Base-by-base conservation (phyloP, 805 yeast species). In the Kuraishia piskuri region DNA sequence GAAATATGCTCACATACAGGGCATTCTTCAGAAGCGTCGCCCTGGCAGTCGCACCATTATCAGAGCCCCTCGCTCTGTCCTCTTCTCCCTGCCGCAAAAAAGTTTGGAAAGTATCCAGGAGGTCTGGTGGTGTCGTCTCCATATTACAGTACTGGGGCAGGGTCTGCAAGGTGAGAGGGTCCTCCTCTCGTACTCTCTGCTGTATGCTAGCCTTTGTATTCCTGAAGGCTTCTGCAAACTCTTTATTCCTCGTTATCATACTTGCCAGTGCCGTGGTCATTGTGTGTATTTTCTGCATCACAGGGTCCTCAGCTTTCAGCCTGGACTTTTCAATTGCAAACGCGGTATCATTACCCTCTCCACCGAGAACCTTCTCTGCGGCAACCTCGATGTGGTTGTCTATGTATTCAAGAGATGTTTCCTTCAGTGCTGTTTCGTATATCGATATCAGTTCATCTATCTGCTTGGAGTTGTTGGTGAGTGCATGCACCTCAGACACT, bases 1-100 rank as follows among this genome's bases (percentile, higher is more conserved):
- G 94, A 56, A 82, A 73, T 2, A 73, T 65, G 19, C 82, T 61
- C 6, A 86, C 76, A 59, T 79, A 78, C 1, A 74, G 50, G 40
- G 26, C 52, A 24, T 21, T 52, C 22, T 2, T 50, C 49, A 46
- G 47, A 52, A 14, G 51, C 52, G n/a, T 31, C 22, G 5, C 54
- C 48, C 17, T 31, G 17, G 40, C 10, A 53, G 20, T 2, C 53
- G 50, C 31, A 7, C 7, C 40, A 12, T 14, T 10, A 31, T 31
- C 31, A 10, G 40, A 12, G 40, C 40, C n/a, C 4, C 14, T 31
- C 40, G 40, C 9, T 12, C 17, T 10, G 17, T 31, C 40, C 40
- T 31, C 17, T 12, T 31, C 3, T 3, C 17, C 59, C 55, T 3
- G 49, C 36, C 19, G 48, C 51, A 23, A 62, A 56, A 12, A 58